Conservation (phyloP, 495 filamentous ascomycete genomes). For the Lasiosphaeria hispida region DNA sequence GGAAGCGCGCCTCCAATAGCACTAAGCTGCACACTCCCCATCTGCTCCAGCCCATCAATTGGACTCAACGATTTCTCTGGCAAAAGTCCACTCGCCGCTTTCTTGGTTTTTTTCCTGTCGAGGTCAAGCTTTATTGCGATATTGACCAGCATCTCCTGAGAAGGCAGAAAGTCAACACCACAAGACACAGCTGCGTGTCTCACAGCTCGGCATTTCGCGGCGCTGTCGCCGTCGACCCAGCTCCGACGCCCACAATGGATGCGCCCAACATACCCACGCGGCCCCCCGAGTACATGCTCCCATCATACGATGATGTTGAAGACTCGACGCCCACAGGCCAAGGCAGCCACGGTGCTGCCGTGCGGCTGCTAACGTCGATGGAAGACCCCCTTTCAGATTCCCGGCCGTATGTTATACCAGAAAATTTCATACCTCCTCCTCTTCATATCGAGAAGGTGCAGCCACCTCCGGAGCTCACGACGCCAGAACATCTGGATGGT, state of each 20-base stretch:
- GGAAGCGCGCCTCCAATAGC: too few species aligned
- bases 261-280: conserved; percentile 40
- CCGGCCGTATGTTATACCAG: conserved; percentile 44
- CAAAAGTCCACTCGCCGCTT: too few species aligned
- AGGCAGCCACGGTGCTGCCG: conserved; percentile 34
- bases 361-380: conserved; percentile 54
- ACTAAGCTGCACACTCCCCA: too few species aligned
- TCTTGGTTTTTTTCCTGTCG: too few species aligned
- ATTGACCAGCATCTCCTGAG: background rate
- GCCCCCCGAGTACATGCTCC: conserved; percentile 45
- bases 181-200: conserved; percentile 10
- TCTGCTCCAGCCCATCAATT: too few species aligned
- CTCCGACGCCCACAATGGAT: conserved; percentile 40
- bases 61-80: too few species aligned
- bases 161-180: too few species aligned
- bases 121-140: too few species aligned
- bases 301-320: conserved; percentile 48
- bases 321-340: conserved; percentile 36
- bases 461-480: conserved; percentile 1
- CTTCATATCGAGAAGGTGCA: conserved; percentile 21
- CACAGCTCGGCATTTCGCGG: conserved; percentile 19
- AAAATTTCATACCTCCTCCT: conserved; percentile 30
- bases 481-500: conserved; percentile 7
- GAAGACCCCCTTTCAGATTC: conserved; percentile 40
- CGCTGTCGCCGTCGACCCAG: conserved; percentile 19